Percentiles rank a stretch among this genome's conserved stretches.
These are phyloP conservation scores for Stagonosporopsis cucurbitacearum DNA, from an alignment of 2,329 filamentous ascomycete species.

Conservation along the genomic window DNA sequence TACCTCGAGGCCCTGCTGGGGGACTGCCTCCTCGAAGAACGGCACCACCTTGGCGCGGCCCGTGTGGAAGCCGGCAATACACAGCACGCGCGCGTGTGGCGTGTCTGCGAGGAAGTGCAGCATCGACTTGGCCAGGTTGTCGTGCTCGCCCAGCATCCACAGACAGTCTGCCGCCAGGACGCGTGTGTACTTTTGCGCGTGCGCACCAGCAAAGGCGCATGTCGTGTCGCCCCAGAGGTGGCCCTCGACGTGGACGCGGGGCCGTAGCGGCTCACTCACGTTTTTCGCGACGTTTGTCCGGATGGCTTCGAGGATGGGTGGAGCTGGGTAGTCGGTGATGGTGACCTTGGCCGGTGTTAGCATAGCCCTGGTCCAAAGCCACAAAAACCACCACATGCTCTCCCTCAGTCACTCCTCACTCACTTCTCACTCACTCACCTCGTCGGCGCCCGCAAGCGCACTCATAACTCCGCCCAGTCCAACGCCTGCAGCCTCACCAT, in stretches of 20 bases:
- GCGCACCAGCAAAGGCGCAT: constrained; percentile 47
- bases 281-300: constrained; percentile 64
- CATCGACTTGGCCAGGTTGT: constrained; percentile 68
- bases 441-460: constrained; percentile 52
- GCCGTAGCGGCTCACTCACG: constrained; percentile 47
- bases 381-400: too few species aligned
- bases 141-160: constrained; percentile 77
- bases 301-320: constrained; percentile 65
- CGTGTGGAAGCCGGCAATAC: constrained; percentile 76
- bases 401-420: too few species aligned
- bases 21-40: constrained; percentile 67
- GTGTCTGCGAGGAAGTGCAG: constrained; percentile 63
- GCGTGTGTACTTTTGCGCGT: constrained; percentile 61
- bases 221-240: constrained; percentile 69
- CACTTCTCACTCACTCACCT: constrained; percentile 44
- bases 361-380: too few species aligned
- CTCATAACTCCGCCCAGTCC: constrained; percentile 57
- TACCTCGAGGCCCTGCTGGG: constrained; percentile 59
- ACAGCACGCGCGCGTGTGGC: constrained; percentile 62
- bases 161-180: constrained; percentile 75
- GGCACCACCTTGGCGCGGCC: constrained; percentile 68
- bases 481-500: constrained; percentile 46
- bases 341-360: constrained; percentile 52
- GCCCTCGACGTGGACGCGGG: constrained; percentile 58
- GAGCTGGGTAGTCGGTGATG: constrained; percentile 72